Evolutionary conservation across 2,329 filamentous ascomycete species (phyloP).

Genomic region (Alternaria sp.): DNA sequence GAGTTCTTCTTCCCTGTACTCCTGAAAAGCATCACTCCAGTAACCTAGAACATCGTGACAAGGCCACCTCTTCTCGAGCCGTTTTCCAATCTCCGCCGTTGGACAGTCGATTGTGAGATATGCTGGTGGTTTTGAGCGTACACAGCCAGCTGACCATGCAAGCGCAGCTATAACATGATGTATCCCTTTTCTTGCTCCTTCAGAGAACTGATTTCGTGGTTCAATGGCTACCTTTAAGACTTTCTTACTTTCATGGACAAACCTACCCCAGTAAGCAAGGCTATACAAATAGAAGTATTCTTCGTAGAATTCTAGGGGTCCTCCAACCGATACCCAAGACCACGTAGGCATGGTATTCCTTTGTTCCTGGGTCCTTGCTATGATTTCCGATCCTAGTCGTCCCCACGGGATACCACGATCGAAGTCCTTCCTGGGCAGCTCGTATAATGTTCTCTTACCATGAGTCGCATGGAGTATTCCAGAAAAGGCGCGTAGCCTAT

Average conservation of each 20-base stretch:
- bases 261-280: conserved; percentile 7
- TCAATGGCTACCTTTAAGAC: not conserved
- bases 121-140: not conserved
- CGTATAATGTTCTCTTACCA: not conserved
- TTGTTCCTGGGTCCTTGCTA: not conserved
- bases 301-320: not conserved
- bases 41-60: not conserved
- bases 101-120: not conserved
- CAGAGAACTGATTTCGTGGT: not conserved
- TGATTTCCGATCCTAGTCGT: not conserved
- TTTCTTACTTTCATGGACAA: not conserved
- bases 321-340: not conserved
- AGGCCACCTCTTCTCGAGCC: not conserved
- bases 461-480: not conserved
- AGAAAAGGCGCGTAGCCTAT: not conserved
- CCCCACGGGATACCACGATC: not conserved
- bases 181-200: not conserved
- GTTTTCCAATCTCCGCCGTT: not conserved
- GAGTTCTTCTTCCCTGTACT: not conserved
- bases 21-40: not conserved
- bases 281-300: not conserved
- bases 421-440: conserved; percentile 4
- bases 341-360: not conserved
- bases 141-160: conserved; percentile 1
- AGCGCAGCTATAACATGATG: not conserved